Evolutionary conservation across 2,329 filamentous ascomycete species (phyloP).

Genomic region (Colletotrichum chrysophilum): DNA sequence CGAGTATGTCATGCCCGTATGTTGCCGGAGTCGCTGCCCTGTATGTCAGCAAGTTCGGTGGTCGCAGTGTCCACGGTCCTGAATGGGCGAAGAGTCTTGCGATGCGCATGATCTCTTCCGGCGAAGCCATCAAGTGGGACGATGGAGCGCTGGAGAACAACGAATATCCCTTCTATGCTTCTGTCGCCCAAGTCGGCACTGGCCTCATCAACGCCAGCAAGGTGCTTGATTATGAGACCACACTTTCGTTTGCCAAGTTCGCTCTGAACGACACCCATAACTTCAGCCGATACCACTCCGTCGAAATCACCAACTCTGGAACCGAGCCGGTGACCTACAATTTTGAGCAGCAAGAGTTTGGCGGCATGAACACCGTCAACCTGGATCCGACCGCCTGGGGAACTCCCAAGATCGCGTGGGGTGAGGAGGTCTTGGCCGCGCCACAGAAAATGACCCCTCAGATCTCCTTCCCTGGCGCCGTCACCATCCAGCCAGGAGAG

Average conservation of each 20-base stretch:
- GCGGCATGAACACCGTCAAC: constrained; percentile 17
- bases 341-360: constrained; percentile 31
- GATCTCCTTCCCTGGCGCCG: background rate
- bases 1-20: constrained; percentile 52
- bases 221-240: constrained; percentile 41
- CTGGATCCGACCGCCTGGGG: constrained; percentile 6
- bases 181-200: constrained; percentile 43
- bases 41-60: constrained; percentile 40
- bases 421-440: background rate
- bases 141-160: constrained; percentile 4
- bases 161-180: constrained; percentile 26
- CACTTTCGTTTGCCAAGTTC: constrained; percentile 42
- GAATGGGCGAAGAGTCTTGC: constrained; percentile 35
- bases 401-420: constrained; percentile 15
- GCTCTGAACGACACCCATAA: constrained; percentile 49
- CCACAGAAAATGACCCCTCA: constrained; percentile 3
- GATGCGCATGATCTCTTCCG: constrained; percentile 36
- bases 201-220: constrained; percentile 47
- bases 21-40: constrained; percentile 43
- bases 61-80: constrained; percentile 35
- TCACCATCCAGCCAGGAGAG: constrained; percentile 10
- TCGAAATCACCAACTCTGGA: constrained; percentile 41
- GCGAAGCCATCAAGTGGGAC: constrained; percentile 32
- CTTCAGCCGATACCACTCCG: constrained; percentile 31
- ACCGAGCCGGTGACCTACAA: constrained; percentile 37